A percentile compares a stretch with the other conserved stretches of the same genome.
Conservation (phyloP, 1,139 yeast species). For the Hansenula sp. region DNA sequence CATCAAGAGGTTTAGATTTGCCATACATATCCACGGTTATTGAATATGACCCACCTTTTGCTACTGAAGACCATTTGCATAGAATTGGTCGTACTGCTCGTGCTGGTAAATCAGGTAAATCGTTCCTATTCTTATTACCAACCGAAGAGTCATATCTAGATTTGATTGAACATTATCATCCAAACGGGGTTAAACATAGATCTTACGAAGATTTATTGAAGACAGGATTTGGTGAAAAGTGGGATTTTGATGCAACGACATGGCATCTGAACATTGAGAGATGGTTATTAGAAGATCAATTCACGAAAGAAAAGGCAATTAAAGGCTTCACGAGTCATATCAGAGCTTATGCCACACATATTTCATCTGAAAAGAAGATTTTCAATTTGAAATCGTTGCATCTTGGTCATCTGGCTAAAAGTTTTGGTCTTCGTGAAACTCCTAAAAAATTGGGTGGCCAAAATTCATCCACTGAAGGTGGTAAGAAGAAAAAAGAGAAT, state of each 20-base stretch:
- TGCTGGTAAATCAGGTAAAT: constrained; percentile 64
- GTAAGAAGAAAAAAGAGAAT: constrained; percentile 47
- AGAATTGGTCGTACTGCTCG: constrained; percentile 75
- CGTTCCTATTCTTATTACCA: constrained; percentile 75
- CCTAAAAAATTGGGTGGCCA: constrained; percentile 69
- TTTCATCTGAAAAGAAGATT: constrained; percentile 67
- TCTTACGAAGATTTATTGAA: constrained; percentile 51
- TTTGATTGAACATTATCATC: constrained; percentile 54
- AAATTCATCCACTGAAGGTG: constrained; percentile 24
- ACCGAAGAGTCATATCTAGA: constrained; percentile 88
- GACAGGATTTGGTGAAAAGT: constrained; percentile 50
- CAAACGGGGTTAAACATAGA: constrained; percentile 49
- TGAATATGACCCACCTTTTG: constrained; percentile 68
- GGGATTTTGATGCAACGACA: constrained; percentile 96
- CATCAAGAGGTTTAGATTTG: constrained; percentile 68
- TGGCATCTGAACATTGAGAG: constrained; percentile 92
- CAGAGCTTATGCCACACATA: constrained; percentile 96
- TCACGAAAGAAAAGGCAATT: constrained; percentile 58
- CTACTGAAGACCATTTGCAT: constrained; percentile 68
- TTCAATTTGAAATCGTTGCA: constrained; percentile 82
- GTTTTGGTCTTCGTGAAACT: constrained; percentile 91
- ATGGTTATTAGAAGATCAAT: constrained; percentile 71
- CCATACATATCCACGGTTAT: constrained; percentile 63
- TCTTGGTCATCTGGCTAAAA: constrained; percentile 92
- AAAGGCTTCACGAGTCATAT: constrained; percentile 85